A percentile compares a stretch with the other conserved stretches of the same genome.
Conservation (phyloP, 495 filamentous ascomycete genomes). For the Penicillium daleae region DNA sequence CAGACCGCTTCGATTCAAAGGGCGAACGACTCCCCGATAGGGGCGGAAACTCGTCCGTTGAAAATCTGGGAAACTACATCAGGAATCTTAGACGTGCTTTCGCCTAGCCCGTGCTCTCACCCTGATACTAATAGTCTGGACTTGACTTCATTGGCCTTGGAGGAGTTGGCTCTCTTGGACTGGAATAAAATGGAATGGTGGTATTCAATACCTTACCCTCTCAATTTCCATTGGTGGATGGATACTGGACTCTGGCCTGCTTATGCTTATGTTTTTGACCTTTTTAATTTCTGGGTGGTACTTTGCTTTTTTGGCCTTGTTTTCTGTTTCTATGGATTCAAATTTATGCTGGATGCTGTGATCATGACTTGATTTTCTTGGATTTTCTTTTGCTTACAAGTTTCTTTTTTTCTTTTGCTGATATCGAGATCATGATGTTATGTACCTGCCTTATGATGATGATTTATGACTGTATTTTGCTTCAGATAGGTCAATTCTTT, state of each 20-base stretch:
- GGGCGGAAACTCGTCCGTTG: slow-evolving; percentile 40
- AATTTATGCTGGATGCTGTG: neutral
- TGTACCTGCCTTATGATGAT: neutral
- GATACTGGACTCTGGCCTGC: neutral
- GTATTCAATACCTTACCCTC: neutral
- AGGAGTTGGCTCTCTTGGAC: neutral
- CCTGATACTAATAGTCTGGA: neutral
- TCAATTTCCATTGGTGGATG: neutral
- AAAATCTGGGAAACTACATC: slow-evolving; percentile 44
- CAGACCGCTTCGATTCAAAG: slow-evolving; percentile 66
- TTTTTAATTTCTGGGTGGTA: neutral
- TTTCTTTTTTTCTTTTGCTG: neutral
- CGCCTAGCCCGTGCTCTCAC: slow-evolving; percentile 16
- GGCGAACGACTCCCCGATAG: slow-evolving; percentile 53
- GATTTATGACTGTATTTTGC: neutral
- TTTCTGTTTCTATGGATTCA: neutral
- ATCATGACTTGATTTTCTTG: no score
- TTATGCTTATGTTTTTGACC: neutral
- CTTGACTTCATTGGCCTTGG: neutral
- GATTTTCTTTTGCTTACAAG: neutral
- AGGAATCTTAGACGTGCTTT: slow-evolving; percentile 35
- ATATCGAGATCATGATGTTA: slow-evolving; percentile 1
- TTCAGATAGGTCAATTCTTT: neutral
- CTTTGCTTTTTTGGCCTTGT: neutral
- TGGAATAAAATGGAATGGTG: neutral